Base-by-base conservation (phyloP, 306 rosid genomes). In the Pterocarpus santalinus region DNA sequence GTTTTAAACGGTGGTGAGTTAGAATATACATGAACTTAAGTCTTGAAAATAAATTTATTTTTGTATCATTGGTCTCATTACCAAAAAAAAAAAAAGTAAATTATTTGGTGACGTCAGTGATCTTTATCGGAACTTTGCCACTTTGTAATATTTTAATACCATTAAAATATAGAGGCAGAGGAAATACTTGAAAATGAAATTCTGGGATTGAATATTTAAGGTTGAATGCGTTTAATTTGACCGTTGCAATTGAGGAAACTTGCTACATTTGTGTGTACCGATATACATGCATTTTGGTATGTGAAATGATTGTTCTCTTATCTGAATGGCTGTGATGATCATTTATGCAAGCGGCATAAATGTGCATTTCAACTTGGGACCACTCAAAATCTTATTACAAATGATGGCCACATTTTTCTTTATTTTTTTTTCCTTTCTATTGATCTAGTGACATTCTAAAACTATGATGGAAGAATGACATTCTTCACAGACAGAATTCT, bases 321-420 rank as follows among this genome's bases (percentile, higher is more conserved):
- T 77, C 13, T 78, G 78, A 86, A 82, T 56, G 76, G 69, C 39
- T 86, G 56, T 70, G 76, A 82, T 64, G 64, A 86, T 86, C 79
- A 74, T 82, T 86, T 82, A 74, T 79, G 82, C 41, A 69, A 63
- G 76, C 13, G 58, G 64, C 84, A 69, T 69, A 38, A 67, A 63
- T 73, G 57, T 74, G 75, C 34, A 63, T 70, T 82, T 55, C 69
- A 65, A 56, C 61, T 53, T 16, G 78, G 79, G 89, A 75, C 89
- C 86, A 79, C 89, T 58, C 75, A 69, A 80, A 44, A 63, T 63
- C 84, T 65, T 41, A 81, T 65, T 73, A 73, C 11, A 10, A 55
- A 55, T 43, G 4, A 81, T 53, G 75, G 11, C 36, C 65, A 61
- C 0, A 60, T 41, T 2, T 14, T 33, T 62, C 1, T 0, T 33